A percentile compares a stretch with the other conserved stretches of the same genome.
Conservation (phyloP, 2,329 filamentous ascomycete genomes). For the Emergomyces africanus region DNA sequence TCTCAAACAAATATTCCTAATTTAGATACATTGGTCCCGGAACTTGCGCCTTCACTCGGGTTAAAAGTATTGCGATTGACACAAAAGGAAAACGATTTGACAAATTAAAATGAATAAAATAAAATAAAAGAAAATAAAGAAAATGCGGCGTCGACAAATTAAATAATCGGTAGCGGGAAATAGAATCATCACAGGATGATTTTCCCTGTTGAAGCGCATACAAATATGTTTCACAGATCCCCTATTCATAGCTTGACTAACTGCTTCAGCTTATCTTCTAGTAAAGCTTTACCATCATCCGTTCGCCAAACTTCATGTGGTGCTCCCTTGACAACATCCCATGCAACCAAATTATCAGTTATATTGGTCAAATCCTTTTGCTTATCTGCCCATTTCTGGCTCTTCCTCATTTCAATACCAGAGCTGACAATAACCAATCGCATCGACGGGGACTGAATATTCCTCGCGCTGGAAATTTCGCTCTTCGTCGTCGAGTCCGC, state of each 20-base stretch:
- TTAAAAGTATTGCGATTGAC: background rate
- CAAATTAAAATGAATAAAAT: background rate
- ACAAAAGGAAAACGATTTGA: background rate
- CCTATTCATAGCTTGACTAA: slow-evolving; percentile 37
- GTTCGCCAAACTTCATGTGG: slow-evolving; percentile 80
- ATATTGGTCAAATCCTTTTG: slow-evolving; percentile 73
- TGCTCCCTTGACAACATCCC: slow-evolving; percentile 77
- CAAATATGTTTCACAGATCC: background rate
- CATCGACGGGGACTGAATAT: slow-evolving; percentile 64
- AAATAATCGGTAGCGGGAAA: background rate
- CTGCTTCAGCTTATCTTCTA: slow-evolving; percentile 67
- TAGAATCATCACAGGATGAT: background rate
- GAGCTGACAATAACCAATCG: slow-evolving; percentile 74
- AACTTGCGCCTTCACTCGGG: background rate
- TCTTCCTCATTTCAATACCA: slow-evolving; percentile 53
- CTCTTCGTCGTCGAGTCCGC: slow-evolving; percentile 72
- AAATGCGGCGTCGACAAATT: background rate
- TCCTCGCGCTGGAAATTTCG: slow-evolving; percentile 64
- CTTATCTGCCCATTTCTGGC: slow-evolving; percentile 64
- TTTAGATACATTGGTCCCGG: background rate
- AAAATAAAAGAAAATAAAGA: background rate
- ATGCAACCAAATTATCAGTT: slow-evolving; percentile 64
- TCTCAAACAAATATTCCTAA: background rate
- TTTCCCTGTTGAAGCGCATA: background rate
- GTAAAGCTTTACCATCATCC: slow-evolving; percentile 53